Evolutionary conservation across 2,329 filamentous ascomycete genomes (phyloP).

Genomic region (Penicillium sp.): DNA sequence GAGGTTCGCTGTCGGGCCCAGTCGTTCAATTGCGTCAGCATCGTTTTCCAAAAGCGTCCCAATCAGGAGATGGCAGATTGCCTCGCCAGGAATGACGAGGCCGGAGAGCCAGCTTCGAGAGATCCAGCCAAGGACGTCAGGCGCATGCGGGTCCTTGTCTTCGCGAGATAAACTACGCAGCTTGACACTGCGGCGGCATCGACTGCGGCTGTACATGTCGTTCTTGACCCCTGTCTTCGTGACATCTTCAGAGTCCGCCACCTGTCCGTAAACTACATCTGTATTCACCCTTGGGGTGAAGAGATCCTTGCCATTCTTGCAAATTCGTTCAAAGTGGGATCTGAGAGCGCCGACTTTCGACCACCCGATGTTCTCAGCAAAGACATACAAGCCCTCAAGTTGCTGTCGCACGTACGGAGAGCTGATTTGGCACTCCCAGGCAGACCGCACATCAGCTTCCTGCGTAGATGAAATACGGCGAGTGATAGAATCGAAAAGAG

Average conservation of each 20-base stretch:
- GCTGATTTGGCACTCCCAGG: constrained; percentile 41
- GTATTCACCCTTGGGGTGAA: constrained; percentile 16
- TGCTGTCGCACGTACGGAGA: constrained; percentile 48
- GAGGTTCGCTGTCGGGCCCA: constrained; percentile 57
- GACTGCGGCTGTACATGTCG: constrained; percentile 38
- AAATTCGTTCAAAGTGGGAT: constrained; percentile 41
- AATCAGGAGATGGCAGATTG: constrained; percentile 59
- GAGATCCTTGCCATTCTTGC: constrained; percentile 30
- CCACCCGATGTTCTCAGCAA: constrained; percentile 57
- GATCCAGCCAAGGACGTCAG: constrained; percentile 56
- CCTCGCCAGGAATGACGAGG: constrained; percentile 58
- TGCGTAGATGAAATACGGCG: constrained; percentile 22
- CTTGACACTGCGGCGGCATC: constrained; percentile 34
- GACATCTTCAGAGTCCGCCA: constrained; percentile 13
- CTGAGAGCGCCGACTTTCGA: constrained; percentile 48
- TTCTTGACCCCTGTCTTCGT: constrained; percentile 17
- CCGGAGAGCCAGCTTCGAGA: constrained; percentile 60
- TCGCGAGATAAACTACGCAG: constrained; percentile 27
- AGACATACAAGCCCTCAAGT: constrained; percentile 55
- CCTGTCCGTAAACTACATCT: constrained; percentile 16
- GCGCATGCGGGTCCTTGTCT: constrained; percentile 16
- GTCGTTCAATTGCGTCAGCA: constrained; percentile 49
- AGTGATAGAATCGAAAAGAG: constrained; percentile 32
- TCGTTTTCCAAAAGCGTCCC: constrained; percentile 61
- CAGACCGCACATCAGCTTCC: constrained; percentile 27